Conservation (phyloP, 768 basidiomycete species). For the Cystobasidium tubakii region DNA sequence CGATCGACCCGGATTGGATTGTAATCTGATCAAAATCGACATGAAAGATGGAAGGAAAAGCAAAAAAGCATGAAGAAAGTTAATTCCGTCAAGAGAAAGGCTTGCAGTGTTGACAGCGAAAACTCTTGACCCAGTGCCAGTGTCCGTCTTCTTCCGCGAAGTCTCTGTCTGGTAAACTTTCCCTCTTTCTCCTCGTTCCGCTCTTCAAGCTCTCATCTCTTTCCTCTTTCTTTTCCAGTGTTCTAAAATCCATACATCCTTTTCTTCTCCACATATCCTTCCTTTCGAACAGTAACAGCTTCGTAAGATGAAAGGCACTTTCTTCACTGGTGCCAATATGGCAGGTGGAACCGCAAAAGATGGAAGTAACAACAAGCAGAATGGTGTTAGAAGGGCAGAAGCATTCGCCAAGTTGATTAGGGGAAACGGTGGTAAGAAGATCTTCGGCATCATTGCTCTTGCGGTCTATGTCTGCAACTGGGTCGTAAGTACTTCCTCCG, state of each 20-base stretch:
- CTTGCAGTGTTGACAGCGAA: too few species aligned
- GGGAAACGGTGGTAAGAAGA: conserved; percentile 22
- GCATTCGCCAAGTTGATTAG: conserved; percentile 1
- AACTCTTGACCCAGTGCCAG: too few species aligned
- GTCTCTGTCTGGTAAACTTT: too few species aligned
- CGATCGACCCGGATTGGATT: too few species aligned
- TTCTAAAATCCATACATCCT: neutral
- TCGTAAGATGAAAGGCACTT: neutral
- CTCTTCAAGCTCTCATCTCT: too few species aligned
- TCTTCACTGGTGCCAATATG: neutral
- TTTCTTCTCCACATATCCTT: neutral
- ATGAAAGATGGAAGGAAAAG: too few species aligned
- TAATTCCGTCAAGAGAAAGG: too few species aligned
- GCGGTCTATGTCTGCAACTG: conserved; percentile 8
- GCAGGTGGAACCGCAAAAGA: neutral
- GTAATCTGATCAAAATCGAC: too few species aligned
- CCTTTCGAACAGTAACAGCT: neutral
- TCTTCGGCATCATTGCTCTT: conserved; percentile 6
- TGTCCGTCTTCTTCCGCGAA: too few species aligned
- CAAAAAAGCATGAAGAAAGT: too few species aligned
- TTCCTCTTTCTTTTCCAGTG: neutral
- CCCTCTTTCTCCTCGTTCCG: too few species aligned
- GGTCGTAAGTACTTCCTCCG: neutral
- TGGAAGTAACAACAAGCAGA: conserved; percentile 7
- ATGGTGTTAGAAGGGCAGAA: neutral